A percentile compares a stretch with the other conserved stretches of the same genome.
These are phyloP conservation scores for Aureobasidium sp. DNA, from an alignment of 2,329 filamentous ascomycete genomes.

Conservation along the genomic window DNA sequence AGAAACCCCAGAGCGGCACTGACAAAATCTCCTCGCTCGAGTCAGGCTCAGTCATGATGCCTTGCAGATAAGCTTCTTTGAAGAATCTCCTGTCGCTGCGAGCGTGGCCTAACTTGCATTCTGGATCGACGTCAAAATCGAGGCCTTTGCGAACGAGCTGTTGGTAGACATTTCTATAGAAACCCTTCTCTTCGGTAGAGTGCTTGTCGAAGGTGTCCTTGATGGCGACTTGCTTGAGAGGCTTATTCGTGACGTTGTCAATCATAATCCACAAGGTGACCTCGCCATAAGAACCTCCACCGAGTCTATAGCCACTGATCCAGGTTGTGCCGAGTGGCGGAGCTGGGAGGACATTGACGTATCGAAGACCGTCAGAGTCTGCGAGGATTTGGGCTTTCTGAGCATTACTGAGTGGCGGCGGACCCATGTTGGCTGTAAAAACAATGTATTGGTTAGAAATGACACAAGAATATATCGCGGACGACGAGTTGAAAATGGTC, in stretches of 20 bases:
- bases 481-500: not conserved
- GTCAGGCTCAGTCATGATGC: not conserved
- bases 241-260: not conserved
- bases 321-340: not conserved
- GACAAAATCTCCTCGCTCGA: not conserved
- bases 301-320: not conserved
- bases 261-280: not conserved
- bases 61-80: constrained; percentile 3
- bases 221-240: not conserved
- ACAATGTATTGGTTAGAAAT: not conserved
- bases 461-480: no score
- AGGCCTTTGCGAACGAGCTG: not conserved
- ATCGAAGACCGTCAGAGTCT: not conserved
- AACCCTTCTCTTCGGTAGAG: not conserved
- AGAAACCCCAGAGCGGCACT: not conserved
- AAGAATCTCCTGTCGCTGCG: not conserved
- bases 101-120: not conserved
- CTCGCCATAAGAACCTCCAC: not conserved
- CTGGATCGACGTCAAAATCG: not conserved
- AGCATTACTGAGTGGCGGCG: not conserved
- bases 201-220: not conserved
- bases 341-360: not conserved
- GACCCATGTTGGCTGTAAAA: not conserved
- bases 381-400: not conserved
- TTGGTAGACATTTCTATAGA: not conserved